Evolutionary conservation across 2,329 filamentous ascomycete genomes (phyloP).

Genomic region (Colletotrichum caudatum): DNA sequence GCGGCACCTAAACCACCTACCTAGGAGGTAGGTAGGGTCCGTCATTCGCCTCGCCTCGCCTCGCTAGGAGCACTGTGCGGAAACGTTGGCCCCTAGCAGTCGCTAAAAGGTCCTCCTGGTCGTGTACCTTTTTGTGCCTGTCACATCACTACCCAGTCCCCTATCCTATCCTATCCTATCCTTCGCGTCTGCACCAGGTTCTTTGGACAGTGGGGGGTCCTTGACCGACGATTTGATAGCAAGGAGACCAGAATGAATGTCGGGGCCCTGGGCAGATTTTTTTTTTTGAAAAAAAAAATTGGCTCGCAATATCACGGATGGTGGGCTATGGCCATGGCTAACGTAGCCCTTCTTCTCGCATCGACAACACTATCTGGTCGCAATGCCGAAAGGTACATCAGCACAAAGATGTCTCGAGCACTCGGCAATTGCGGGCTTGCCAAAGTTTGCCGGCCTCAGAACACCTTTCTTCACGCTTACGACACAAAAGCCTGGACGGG

Average conservation of each 20-base stretch:
- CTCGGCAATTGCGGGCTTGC: constrained; percentile 22
- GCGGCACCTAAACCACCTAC: not conserved
- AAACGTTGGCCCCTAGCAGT: not conserved
- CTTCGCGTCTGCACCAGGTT: not conserved
- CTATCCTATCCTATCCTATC: too few species aligned
- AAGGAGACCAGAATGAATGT: not conserved
- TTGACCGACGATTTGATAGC: constrained; percentile 24
- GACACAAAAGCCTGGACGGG: not conserved
- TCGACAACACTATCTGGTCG: constrained; percentile 26
- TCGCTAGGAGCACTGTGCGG: constrained; percentile 18
- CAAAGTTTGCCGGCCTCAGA: constrained; percentile 18
- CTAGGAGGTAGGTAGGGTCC: not conserved
- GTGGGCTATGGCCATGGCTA: not conserved
- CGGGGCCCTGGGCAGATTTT: not conserved
- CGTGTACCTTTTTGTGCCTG: constrained; percentile 2
- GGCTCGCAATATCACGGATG: not conserved
- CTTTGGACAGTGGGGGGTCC: constrained; percentile 4
- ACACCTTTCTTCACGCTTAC: not conserved
- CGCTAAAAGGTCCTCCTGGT: constrained; percentile 22
- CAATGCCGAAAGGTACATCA: constrained; percentile 21
- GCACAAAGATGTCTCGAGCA: constrained; percentile 16
- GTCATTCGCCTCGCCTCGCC: constrained; percentile 25
- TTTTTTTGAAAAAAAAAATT: too few species aligned
- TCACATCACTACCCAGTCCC: constrained; percentile 2
- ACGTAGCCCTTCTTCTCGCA: constrained; percentile 18